A percentile compares a stretch with the other conserved stretches of the same genome.
Evolutionary conservation across 139 green algal genomes (phyloP).

Genomic region (Pseudopediastrum boryanum): DNA sequence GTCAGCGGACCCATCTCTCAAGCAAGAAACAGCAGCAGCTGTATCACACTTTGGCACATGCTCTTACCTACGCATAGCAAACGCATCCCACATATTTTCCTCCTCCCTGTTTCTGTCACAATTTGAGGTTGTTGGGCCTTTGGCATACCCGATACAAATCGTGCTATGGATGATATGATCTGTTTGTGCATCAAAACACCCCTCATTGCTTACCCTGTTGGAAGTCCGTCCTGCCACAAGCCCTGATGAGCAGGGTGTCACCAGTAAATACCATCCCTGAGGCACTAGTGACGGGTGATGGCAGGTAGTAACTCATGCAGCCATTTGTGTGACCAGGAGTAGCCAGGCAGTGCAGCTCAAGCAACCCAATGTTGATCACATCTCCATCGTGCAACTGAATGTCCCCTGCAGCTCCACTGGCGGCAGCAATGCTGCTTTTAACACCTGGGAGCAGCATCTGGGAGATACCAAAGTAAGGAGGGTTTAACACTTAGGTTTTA

Average conservation of each 20-base stretch:
- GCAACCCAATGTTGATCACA: not conserved
- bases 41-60: not conserved
- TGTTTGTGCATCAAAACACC: no score
- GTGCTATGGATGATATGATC: no score
- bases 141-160: no score
- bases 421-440: not conserved
- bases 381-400: not conserved
- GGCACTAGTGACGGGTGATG: not conserved
- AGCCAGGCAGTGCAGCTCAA: not conserved
- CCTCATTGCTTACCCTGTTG: constrained; percentile 37
- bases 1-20: no score
- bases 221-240: constrained; percentile 74
- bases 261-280: constrained; percentile 59
- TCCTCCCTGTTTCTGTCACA: no score
- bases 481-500: no score
- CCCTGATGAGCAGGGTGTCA: constrained; percentile 64
- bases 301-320: constrained; percentile 61
- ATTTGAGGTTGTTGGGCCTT: no score
- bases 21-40: no score
- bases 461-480: no score
- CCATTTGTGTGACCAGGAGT: constrained; percentile 68
- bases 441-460: constrained; percentile 5
- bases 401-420: not conserved
- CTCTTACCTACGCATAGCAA: no score
- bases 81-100: no score